Base-by-base conservation (phyloP, 1,284 basidiomycete genomes). In the Moesziomyces antarcticus region DNA sequence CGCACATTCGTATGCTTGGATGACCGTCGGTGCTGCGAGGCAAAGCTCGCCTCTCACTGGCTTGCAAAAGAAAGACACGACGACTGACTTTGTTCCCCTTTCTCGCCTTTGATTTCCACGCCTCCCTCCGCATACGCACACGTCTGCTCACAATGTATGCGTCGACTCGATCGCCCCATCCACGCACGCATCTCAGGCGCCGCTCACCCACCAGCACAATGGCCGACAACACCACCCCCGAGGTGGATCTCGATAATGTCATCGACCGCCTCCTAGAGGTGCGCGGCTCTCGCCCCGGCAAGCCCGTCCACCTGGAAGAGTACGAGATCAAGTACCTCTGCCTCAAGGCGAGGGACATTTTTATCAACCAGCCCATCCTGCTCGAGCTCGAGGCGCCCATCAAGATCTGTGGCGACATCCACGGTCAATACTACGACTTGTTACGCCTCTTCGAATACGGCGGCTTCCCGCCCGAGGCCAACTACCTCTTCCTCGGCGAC, bases 381-480 rank as follows among this genome's bases (percentile, higher is more conserved):
- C 88, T 96, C 84, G 94, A 96, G 87, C 88, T 96, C 79, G 93
- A 96, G 85, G 93, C 93, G 62, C 93, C 93, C 82, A 96, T 96
- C 87, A 96, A 96, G 90, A 96, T 96, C 85, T 96, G 94, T 84
- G 93, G 93, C 84, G 93, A 96, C 85, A 95, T 95, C 74, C 94
- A 96, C 80, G 93, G 93, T 58, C 93, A 96, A 87, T 96, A 96
- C 86, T 95, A 95, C 85, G 93, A 96, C 87, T 88, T 96, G 58
- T 88, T 96, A 76, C 91, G 93, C 78, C 89, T 96, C 70, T 96
- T 96, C 85, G 94, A 96, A 85, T 95, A 95, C 83, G 93, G 93
- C 62, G 93, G 93, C 50, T 96, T 95, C 86, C 93, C 94, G 37
- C 94, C 94, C 86, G 93, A 94, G 89, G 92, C 93, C 67, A 96